Conservation (phyloP, 2,329 filamentous ascomycete genomes). For the Trichoderma sp. region DNA sequence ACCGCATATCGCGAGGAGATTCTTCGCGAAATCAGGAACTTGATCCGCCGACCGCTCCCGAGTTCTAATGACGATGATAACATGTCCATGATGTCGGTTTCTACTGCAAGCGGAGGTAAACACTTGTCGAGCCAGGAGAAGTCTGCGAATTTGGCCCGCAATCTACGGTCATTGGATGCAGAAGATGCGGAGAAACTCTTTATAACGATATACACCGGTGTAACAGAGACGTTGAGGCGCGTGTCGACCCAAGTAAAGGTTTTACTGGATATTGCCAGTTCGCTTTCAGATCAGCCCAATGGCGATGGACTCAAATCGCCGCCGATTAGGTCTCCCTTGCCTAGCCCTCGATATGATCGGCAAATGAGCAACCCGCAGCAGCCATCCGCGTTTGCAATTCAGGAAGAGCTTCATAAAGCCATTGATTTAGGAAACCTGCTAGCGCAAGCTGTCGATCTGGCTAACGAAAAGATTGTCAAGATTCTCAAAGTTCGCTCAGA, state of each 20-base stretch:
- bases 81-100: slow-evolving; percentile 82
- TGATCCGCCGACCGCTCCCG: slow-evolving; percentile 82
- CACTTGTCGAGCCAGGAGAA: slow-evolving; percentile 80
- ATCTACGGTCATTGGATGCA: slow-evolving; percentile 77
- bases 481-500: slow-evolving; percentile 74
- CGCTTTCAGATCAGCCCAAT: slow-evolving; percentile 48
- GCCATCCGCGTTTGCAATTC: slow-evolving; percentile 46
- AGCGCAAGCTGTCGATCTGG: slow-evolving; percentile 75
- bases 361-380: slow-evolving; percentile 25
- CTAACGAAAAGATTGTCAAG: slow-evolving; percentile 73
- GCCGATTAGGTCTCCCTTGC: slow-evolving; percentile 49
- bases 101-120: slow-evolving; percentile 67
- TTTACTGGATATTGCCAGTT: slow-evolving; percentile 88
- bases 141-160: slow-evolving; percentile 81
- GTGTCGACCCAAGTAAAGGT: slow-evolving; percentile 91
- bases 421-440: slow-evolving; percentile 76
- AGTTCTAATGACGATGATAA: slow-evolving; percentile 93
- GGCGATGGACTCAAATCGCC: slow-evolving; percentile 47
- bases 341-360: slow-evolving; percentile 47
- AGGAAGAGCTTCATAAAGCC: slow-evolving; percentile 73
- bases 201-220: slow-evolving; percentile 76
- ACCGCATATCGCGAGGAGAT: slow-evolving; percentile 79
- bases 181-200: slow-evolving; percentile 83
- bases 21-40: slow-evolving; percentile 77
- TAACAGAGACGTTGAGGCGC: slow-evolving; percentile 81